Evolutionary conservation across 2,329 filamentous ascomycete genomes (phyloP).

Genomic region (Trichoderma atrobrunneum): DNA sequence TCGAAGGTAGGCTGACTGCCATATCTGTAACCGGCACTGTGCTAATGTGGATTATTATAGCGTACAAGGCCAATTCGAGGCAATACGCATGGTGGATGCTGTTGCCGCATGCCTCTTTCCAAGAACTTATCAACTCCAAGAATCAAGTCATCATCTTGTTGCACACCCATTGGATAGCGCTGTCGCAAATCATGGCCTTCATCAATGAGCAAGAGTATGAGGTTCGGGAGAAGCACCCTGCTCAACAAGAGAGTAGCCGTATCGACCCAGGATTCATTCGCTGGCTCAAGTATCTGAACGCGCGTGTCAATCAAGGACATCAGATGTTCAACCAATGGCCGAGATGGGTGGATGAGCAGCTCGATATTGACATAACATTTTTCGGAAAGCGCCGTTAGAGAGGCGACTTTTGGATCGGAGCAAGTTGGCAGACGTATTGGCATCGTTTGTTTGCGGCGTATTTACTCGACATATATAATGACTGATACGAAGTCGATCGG

Average conservation of each 20-base stretch:
- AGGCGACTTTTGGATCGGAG: not conserved
- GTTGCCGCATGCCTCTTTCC: constrained; percentile 52
- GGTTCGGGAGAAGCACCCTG: constrained; percentile 31
- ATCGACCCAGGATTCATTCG: constrained; percentile 45
- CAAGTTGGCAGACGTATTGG: not conserved
- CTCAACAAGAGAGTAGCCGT: constrained; percentile 21
- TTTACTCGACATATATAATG: not conserved
- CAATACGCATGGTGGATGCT: constrained; percentile 60
- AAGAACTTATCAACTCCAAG: constrained; percentile 45
- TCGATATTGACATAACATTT: constrained; percentile 43
- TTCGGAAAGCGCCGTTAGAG: constrained; percentile 39
- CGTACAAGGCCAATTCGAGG: constrained; percentile 48
- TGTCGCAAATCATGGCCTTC: constrained; percentile 53
- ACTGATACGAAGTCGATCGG: not conserved
- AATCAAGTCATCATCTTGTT: constrained; percentile 49
- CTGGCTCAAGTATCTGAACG: constrained; percentile 53
- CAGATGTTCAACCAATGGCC: constrained; percentile 51
- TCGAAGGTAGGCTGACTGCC: constrained; percentile 44
- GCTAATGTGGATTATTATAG: constrained; percentile 30
- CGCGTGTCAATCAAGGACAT: constrained; percentile 44
- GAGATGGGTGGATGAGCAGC: constrained; percentile 51
- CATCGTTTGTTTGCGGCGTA: too few relatives aligned
- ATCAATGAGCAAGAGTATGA: constrained; percentile 44
- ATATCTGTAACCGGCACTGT: not conserved
- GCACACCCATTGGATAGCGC: constrained; percentile 52